Evolutionary conservation across 1,284 basidiomycete genomes (phyloP), one percentile per base, ranked within the genome.

Genomic region (Microbotryum silenes-acaulis): DNA sequence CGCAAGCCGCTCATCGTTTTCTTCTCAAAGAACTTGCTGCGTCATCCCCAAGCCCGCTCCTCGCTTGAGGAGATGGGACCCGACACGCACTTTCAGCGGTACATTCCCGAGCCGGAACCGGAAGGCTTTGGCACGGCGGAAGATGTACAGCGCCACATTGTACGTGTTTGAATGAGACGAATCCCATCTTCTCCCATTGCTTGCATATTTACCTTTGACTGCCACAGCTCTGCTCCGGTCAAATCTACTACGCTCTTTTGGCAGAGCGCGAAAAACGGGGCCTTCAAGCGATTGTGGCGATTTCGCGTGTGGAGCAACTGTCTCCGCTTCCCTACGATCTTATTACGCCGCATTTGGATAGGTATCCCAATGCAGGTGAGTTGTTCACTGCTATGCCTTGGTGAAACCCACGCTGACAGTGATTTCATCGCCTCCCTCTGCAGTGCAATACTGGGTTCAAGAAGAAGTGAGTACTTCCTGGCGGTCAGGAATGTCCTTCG

Each of bases 11-110:
- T 96, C 66, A 85, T 98, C 72, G 64, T 89, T 72, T 96, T 97
- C 85, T 97, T 97, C 85, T 94, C 91, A 54, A 98, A 98, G 81
- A 86, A 83, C 64, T 82, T 98, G 49, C 81, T 98, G 58, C 91
- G 94, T 71, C 93, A 97, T 77, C 91, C 94, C 14, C 83, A 82
- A 62, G 94, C 91, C 45, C 86, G 89, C 66, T 97, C 93, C 0
- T 81, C 83, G 23, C 78, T 98, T 10, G 82, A 83, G 14, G 94
- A 97, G 74, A 91, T 99, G 85, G 78, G 83, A 42, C 89, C 85
- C 66, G 89, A 96, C 46, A 90, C 88, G 20, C 79, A 84, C 73
- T 99, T 98, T 85, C 83, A 92, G 79, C 85, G 92, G 64, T 98
- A 94, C 79, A 74, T 98, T 60, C 88, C 93, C 54, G 94, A 98